phyloP scores from a whole-genome alignment of 1,139 yeast species.

The Taphrina confusa region DNA sequence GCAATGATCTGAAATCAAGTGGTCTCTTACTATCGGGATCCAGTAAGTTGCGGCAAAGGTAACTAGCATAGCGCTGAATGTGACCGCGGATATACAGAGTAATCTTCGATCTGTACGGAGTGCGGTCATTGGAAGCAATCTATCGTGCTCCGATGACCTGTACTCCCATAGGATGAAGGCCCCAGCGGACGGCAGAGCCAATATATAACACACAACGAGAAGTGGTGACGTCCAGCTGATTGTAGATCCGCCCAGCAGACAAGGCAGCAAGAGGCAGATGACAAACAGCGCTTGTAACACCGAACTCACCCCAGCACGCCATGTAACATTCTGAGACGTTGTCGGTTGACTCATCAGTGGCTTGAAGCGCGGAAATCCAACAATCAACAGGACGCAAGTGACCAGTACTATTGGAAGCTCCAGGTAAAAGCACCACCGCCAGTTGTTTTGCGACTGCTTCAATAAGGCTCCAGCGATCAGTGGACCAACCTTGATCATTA shows the following conservation, averaged over 20 bases:
- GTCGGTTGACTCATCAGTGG: background rate
- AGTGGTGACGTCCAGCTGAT: slow-evolving; percentile 1
- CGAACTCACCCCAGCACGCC: background rate
- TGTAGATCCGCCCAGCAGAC: slow-evolving; percentile 8
- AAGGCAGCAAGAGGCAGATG: background rate
- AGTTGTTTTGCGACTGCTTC: background rate
- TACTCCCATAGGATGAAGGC: slow-evolving; percentile 8
- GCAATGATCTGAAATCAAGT: background rate
- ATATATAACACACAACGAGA: slow-evolving; percentile 4
- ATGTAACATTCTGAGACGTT: no score
- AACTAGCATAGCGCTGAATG: slow-evolving; percentile 7
- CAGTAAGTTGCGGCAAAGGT: slow-evolving; percentile 7
- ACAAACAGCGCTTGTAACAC: background rate
- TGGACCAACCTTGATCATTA: slow-evolving; percentile 29
- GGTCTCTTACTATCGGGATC: background rate
- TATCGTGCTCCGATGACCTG: slow-evolving; percentile 9
- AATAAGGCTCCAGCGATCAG: slow-evolving; percentile 19
- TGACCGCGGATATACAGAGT: background rate
- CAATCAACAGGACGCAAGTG: background rate
- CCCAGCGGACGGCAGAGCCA: background rate
- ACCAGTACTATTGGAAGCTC: slow-evolving; percentile 1
- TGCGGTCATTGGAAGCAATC: slow-evolving; percentile 19
- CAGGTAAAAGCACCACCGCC: slow-evolving; percentile 23
- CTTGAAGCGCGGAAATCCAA: slow-evolving; percentile 1
- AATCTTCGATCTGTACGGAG: background rate